Evolutionary conservation across 495 filamentous ascomycete genomes (phyloP).

Genomic region (Delitschia confertaspora): DNA sequence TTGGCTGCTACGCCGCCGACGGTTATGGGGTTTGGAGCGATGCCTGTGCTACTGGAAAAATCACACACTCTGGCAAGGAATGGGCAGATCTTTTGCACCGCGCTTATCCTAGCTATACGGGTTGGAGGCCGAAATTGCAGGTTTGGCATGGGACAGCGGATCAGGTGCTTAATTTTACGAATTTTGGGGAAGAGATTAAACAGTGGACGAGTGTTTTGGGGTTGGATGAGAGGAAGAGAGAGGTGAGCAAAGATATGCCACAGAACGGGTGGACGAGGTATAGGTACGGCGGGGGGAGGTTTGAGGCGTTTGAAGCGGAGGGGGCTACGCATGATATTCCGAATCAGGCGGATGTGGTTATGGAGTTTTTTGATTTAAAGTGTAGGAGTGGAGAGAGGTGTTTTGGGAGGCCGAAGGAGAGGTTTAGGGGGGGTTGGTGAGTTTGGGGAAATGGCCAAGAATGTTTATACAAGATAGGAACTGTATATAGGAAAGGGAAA

Average conservation of each 20-base stretch:
- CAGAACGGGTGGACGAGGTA: conserved; percentile 42
- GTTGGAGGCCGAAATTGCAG: conserved; percentile 47
- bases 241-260: conserved; percentile 18
- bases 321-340: conserved; percentile 43
- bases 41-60: conserved; percentile 45
- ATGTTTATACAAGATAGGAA: no score
- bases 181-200: conserved; percentile 46
- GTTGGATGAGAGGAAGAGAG: conserved; percentile 3
- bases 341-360: conserved; percentile 21
- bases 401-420: conserved; percentile 1
- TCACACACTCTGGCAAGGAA: conserved; percentile 39
- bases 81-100: conserved; percentile 45
- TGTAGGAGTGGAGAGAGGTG: conserved; percentile 10
- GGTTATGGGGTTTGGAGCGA: conserved; percentile 45
- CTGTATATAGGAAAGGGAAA: no score
- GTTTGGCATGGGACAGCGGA: conserved; percentile 48
- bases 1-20: conserved; percentile 48
- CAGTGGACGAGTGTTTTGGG: conserved; percentile 50
- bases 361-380: conserved; percentile 25
- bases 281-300: conserved; percentile 40
- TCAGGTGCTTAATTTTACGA: conserved; percentile 42
- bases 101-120: conserved; percentile 48
- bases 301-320: conserved; percentile 40
- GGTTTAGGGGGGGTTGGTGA: no score
- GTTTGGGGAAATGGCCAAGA: no score